These are phyloP conservation scores for Populus ilicifolia DNA, from an alignment of 345 rosid species.

Conservation along the genomic window DNA sequence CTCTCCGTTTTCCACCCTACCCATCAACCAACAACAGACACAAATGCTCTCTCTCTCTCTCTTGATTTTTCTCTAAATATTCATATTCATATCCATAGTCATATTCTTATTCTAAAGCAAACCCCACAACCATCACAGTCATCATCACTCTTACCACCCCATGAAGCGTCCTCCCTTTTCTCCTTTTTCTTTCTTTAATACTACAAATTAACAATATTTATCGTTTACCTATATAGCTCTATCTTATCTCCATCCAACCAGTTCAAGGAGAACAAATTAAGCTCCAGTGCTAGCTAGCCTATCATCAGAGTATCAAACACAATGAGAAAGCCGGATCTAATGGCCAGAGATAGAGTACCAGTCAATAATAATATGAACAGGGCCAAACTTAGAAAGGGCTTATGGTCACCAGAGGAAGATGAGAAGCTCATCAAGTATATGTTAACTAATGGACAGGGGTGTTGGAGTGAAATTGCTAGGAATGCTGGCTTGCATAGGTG, in stretches of 20 bases:
- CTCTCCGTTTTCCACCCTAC: slow-evolving; percentile 69
- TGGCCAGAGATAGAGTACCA: slow-evolving; percentile 22
- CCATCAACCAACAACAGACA: slow-evolving; percentile 55
- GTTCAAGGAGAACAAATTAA: slow-evolving; percentile 3
- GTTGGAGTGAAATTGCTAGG: slow-evolving; percentile 79
- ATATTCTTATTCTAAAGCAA: slow-evolving; percentile 56
- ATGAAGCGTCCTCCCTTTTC: slow-evolving; percentile 38
- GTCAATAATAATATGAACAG: slow-evolving; percentile 21
- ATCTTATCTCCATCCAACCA: slow-evolving; percentile 32
- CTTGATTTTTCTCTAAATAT: slow-evolving; percentile 1
- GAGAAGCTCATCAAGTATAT: slow-evolving; percentile 70
- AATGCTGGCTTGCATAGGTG: slow-evolving; percentile 81
- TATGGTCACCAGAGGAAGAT: slow-evolving; percentile 89
- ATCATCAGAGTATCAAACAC: not conserved
- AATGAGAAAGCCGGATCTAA: slow-evolving; percentile 22
- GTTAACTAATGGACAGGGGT: slow-evolving; percentile 74
- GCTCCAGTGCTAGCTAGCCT: not conserved
- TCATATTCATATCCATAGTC: slow-evolving; percentile 13
- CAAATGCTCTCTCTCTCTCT: slow-evolving; percentile 10
- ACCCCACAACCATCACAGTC: slow-evolving; percentile 61
- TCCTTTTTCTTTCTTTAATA: slow-evolving; percentile 8
- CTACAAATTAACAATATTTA: not conserved
- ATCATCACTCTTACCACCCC: slow-evolving; percentile 62
- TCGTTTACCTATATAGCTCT: slow-evolving; percentile 34
- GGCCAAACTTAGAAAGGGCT: slow-evolving; percentile 59